Percentiles rank a stretch among this genome's conserved stretches.
These are phyloP conservation scores for Lentinula raphanica DNA, from an alignment of 768 basidiomycete species.

Conservation along the genomic window DNA sequence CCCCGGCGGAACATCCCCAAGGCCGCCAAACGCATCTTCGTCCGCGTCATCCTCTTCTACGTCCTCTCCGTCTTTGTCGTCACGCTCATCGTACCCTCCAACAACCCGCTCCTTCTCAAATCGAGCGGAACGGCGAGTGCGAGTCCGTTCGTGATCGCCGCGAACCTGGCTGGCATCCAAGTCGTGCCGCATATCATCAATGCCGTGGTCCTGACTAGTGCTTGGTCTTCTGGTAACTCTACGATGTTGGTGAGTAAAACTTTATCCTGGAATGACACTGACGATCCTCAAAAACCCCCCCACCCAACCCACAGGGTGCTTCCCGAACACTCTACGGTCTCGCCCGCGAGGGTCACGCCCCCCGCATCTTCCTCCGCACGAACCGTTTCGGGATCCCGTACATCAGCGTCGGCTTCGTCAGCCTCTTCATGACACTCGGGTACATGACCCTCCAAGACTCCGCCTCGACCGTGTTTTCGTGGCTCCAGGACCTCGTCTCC, in stretches of 20 bases:
- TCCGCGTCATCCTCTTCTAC: constrained; percentile 33
- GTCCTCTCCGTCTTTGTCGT: constrained; percentile 56
- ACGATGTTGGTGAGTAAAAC: constrained; percentile 14
- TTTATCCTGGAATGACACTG: background rate
- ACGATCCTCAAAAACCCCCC: background rate
- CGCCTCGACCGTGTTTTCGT: constrained; percentile 5
- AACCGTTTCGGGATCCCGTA: constrained; percentile 47
- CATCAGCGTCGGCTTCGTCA: constrained; percentile 29
- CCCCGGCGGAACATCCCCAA: constrained; percentile 63
- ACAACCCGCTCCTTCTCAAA: constrained; percentile 33
- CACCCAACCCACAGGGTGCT: constrained; percentile 33
- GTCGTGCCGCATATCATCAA: constrained; percentile 69
- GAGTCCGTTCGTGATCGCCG: constrained; percentile 74
- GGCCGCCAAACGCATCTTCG: constrained; percentile 54
- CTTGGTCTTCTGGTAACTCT: constrained; percentile 67
- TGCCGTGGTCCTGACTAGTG: constrained; percentile 63
- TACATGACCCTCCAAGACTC: constrained; percentile 3
- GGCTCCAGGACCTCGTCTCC: constrained; percentile 5
- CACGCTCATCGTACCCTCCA: constrained; percentile 62
- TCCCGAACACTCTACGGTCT: constrained; percentile 51
- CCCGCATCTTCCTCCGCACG: constrained; percentile 36
- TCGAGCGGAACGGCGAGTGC: constrained; percentile 37
- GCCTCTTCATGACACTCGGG: constrained; percentile 16
- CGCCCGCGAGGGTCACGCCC: constrained; percentile 47
- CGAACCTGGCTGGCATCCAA: constrained; percentile 56